phyloP scores from a whole-genome alignment of 306 rosid genomes.

The Acacia melanoxylon region DNA sequence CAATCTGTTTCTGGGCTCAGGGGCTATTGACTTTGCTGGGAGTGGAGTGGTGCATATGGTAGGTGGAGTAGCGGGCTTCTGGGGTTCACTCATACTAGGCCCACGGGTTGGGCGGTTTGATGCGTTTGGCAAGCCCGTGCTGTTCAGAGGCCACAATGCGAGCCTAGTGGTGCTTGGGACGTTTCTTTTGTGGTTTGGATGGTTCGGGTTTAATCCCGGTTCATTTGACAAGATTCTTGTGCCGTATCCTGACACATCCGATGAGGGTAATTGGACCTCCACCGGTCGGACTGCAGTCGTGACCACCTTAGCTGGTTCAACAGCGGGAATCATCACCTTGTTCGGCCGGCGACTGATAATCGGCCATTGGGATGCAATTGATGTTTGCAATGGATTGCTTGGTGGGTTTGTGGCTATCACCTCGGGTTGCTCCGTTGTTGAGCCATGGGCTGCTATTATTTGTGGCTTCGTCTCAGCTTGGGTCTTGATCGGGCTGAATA shows the following conservation, averaged over 20 bases:
- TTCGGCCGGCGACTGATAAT: conserved; percentile 54
- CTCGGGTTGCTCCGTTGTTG: conserved; percentile 75
- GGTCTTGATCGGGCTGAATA: conserved; percentile 66
- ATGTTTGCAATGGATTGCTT: conserved; percentile 72
- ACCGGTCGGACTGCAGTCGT: conserved; percentile 56
- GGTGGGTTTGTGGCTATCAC: conserved; percentile 84
- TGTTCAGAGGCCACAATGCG: conserved; percentile 63
- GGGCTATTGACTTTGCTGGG: conserved; percentile 77
- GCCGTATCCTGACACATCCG: conserved; percentile 35
- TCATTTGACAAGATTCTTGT: conserved; percentile 58
- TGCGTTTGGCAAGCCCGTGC: conserved; percentile 45
- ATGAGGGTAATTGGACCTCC: conserved; percentile 62
- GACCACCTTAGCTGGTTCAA: conserved; percentile 61
- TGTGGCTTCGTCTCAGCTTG: conserved; percentile 69
- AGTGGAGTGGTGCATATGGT: conserved; percentile 85
- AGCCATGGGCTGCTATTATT: conserved; percentile 72
- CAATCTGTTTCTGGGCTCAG: conserved; percentile 55
- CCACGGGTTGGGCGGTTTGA: conserved; percentile 72
- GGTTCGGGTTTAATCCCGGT: conserved; percentile 77
- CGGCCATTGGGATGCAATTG: conserved; percentile 75
- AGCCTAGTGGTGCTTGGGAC: conserved; percentile 74
- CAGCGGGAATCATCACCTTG: conserved; percentile 52
- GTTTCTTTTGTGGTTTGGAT: conserved; percentile 75
- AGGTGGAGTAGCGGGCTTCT: conserved; percentile 70
- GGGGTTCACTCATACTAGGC: conserved; percentile 76